phyloP scores from a whole-genome alignment of 2,329 filamentous ascomycete species.

The Penicillium brasilianum region DNA sequence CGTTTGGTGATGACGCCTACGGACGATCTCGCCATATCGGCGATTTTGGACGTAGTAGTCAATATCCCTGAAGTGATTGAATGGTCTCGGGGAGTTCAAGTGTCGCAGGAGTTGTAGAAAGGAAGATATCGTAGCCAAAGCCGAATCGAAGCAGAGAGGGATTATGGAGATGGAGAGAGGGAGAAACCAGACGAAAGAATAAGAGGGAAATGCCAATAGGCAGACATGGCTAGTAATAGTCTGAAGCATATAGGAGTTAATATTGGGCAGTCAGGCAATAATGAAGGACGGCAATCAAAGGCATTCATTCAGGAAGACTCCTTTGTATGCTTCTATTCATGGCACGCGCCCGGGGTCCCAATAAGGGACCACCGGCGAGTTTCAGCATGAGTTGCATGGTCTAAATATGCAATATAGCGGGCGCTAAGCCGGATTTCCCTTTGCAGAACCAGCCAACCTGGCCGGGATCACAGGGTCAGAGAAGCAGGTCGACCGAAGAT shows the following conservation, averaged over 20 bases:
- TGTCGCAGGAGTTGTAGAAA: not conserved
- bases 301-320: constrained; percentile 16
- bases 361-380: constrained; percentile 32
- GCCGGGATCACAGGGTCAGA: constrained; percentile 1
- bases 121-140: not conserved
- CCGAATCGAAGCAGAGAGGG: not conserved
- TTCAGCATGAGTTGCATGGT: constrained; percentile 33
- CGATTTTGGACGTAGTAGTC: not conserved
- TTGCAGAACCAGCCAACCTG: constrained; percentile 15
- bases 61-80: not conserved
- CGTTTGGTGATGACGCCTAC: constrained; percentile 8
- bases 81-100: not conserved
- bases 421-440: constrained; percentile 22
- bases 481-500: constrained; percentile 12
- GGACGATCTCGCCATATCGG: constrained; percentile 27
- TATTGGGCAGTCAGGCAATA: constrained; percentile 1
- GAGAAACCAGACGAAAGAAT: not conserved
- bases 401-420: constrained; percentile 11
- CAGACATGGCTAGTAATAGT: constrained; percentile 5
- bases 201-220: constrained; percentile 8
- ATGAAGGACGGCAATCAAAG: not conserved
- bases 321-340: constrained; percentile 24
- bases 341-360: constrained; percentile 40
- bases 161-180: not conserved
- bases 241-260: constrained; percentile 18